These are phyloP conservation scores for Aspergillus aculeatinus DNA, from an alignment of 2,329 filamentous ascomycete species.

Conservation along the genomic window DNA sequence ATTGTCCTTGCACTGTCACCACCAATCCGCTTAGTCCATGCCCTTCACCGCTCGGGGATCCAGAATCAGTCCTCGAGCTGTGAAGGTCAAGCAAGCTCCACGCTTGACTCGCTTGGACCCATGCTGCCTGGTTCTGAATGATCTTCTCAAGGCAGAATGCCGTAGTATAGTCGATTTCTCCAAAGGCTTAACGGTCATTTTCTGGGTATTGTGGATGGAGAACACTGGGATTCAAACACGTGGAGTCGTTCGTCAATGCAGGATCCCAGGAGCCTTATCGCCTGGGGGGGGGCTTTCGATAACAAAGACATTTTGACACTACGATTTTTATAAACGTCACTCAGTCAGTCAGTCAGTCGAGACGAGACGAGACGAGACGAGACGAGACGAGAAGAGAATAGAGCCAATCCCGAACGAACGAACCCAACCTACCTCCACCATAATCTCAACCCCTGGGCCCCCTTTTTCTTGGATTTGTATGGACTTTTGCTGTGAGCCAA, in stretches of 20 bases:
- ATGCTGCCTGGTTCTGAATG: background rate
- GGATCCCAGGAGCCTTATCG: background rate
- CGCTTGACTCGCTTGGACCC: slow-evolving; percentile 1
- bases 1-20: slow-evolving; percentile 14
- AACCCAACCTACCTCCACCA: no score
- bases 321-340: background rate
- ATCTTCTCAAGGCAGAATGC: background rate
- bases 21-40: slow-evolving; percentile 17
- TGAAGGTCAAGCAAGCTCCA: background rate
- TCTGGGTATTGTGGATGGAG: background rate
- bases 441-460: no score
- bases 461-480: background rate
- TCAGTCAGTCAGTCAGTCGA: background rate
- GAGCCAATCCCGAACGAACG: background rate
- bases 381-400: background rate
- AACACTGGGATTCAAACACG: background rate
- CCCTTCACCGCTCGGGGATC: slow-evolving; percentile 22
- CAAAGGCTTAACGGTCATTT: background rate
- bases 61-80: slow-evolving; percentile 6
- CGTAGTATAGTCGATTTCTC: background rate
- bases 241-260: background rate
- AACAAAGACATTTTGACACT: background rate
- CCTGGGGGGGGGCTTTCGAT: background rate
- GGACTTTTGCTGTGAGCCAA: background rate
- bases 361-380: no score